Evolutionary conservation across 768 basidiomycete species (phyloP).

Genomic region (Mycena filopes): DNA sequence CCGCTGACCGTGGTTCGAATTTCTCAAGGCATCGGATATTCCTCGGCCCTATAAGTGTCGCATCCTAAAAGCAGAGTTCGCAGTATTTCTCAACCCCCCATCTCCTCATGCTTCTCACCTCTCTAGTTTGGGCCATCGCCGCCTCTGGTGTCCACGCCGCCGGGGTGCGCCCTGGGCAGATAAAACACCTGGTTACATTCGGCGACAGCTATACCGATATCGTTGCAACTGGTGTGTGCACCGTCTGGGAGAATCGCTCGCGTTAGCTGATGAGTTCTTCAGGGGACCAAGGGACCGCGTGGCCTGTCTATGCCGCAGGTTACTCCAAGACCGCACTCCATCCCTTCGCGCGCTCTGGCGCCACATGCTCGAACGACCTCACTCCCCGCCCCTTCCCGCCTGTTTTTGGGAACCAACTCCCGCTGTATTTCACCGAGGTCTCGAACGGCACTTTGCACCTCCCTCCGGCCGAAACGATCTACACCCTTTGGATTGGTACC

Average conservation of each 20-base stretch:
- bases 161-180: constrained; percentile 53
- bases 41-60: neutral
- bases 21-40: constrained; percentile 7
- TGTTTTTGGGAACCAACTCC: constrained; percentile 67
- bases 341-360: constrained; percentile 71
- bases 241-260: too few relatives aligned
- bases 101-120: constrained; percentile 11
- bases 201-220: constrained; percentile 75
- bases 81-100: neutral
- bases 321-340: constrained; percentile 64
- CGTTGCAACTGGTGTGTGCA: constrained; percentile 40
- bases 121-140: constrained; percentile 14
- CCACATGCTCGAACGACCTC: constrained; percentile 71
- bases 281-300: constrained; percentile 59
- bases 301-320: constrained; percentile 70
- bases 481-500: constrained; percentile 76
- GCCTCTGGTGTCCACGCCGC: constrained; percentile 19
- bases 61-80: neutral
- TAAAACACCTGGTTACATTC: constrained; percentile 74
- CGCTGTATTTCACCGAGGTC: constrained; percentile 57
- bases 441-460: constrained; percentile 53
- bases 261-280: too few relatives aligned
- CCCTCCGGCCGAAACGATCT: constrained; percentile 60
- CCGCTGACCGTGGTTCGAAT: constrained; percentile 20
- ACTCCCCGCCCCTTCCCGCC: constrained; percentile 68